Evolutionary conservation across 23 red algal species (phyloP).

Genomic region (Porphyridium purpureum): DNA sequence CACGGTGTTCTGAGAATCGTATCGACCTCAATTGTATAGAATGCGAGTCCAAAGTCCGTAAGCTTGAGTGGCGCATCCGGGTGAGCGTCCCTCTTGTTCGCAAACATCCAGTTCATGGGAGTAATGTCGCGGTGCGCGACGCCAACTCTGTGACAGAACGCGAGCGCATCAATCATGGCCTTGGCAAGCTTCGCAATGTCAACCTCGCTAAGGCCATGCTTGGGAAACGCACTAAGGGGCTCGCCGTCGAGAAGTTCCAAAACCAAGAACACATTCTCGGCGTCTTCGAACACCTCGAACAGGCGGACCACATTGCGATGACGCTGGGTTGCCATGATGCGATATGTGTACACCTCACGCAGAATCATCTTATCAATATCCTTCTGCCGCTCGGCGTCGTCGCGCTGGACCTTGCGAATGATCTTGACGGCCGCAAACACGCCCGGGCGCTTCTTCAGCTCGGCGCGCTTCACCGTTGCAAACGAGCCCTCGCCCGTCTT

Average conservation of each 20-base stretch:
- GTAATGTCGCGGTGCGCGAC: constrained; percentile 78
- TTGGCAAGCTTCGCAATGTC: constrained; percentile 44
- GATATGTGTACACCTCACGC: no score
- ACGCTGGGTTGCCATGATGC: no score
- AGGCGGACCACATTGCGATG: constrained; percentile 65
- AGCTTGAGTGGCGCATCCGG: constrained; percentile 44
- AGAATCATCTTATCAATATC: no score
- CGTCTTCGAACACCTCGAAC: constrained; percentile 64
- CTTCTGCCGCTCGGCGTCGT: no score
- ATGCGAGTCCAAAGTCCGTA: constrained; percentile 56
- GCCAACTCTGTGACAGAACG: constrained; percentile 46
- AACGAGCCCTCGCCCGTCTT: no score
- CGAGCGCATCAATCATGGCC: constrained; percentile 49
- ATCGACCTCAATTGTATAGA: constrained; percentile 28
- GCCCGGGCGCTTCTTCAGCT: no score
- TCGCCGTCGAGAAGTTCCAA: constrained; percentile 61
- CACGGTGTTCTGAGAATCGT: constrained; percentile 37
- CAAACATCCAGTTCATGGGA: constrained; percentile 70
- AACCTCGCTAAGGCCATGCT: no score
- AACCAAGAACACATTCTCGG: constrained; percentile 47
- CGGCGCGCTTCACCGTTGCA: no score
- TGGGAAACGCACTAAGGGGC: neutral
- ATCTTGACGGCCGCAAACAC: no score
- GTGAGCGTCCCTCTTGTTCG: constrained; percentile 14
- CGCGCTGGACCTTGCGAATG: no score